These are phyloP conservation scores for Vanderwaltozyma tropicalis DNA, from an alignment of 805 yeast genomes.

Conservation along the genomic window DNA sequence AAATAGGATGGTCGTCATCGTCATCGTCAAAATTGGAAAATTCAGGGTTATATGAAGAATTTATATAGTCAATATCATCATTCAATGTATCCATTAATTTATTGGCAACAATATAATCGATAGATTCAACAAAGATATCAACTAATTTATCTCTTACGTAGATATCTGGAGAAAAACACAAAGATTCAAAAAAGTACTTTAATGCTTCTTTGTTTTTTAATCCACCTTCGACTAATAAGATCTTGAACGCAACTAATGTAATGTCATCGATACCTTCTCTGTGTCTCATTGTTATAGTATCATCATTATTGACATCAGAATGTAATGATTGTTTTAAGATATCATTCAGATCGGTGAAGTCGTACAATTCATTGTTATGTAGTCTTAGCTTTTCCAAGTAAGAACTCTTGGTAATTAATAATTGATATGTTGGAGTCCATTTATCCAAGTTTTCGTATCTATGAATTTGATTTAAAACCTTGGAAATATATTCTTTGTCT, in stretches of 20 bases:
- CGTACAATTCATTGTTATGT: slow-evolving; percentile 43
- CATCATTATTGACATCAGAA: slow-evolving; percentile 27
- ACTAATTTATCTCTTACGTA: slow-evolving; percentile 43
- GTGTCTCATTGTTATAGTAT: slow-evolving; percentile 5
- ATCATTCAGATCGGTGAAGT: slow-evolving; percentile 38
- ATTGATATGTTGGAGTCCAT: slow-evolving; percentile 68
- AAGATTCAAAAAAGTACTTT: slow-evolving; percentile 47
- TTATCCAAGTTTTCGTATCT: slow-evolving; percentile 71
- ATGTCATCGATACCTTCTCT: slow-evolving; percentile 35
- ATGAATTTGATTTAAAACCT: slow-evolving; percentile 55
- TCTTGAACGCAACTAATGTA: slow-evolving; percentile 58
- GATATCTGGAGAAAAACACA: slow-evolving; percentile 46
- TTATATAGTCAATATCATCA: slow-evolving; percentile 43
- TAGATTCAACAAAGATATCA: slow-evolving; percentile 36
- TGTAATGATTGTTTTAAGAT: slow-evolving; percentile 44
- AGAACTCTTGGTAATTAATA: slow-evolving; percentile 38
- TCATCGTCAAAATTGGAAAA: slow-evolving; percentile 7
- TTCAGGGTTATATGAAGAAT: slow-evolving; percentile 18
- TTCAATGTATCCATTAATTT: slow-evolving; percentile 50
- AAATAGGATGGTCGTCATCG: slow-evolving; percentile 10
- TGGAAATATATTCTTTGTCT: slow-evolving; percentile 33
- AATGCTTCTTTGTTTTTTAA: slow-evolving; percentile 52
- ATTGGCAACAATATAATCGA: slow-evolving; percentile 64
- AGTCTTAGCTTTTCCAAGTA: slow-evolving; percentile 52
- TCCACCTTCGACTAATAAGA: slow-evolving; percentile 67